Evolutionary conservation across 371 early-diverging fungal genomes (phyloP), one percentile per base, ranked within the genome.

Genomic region (Mucor sp.): DNA sequence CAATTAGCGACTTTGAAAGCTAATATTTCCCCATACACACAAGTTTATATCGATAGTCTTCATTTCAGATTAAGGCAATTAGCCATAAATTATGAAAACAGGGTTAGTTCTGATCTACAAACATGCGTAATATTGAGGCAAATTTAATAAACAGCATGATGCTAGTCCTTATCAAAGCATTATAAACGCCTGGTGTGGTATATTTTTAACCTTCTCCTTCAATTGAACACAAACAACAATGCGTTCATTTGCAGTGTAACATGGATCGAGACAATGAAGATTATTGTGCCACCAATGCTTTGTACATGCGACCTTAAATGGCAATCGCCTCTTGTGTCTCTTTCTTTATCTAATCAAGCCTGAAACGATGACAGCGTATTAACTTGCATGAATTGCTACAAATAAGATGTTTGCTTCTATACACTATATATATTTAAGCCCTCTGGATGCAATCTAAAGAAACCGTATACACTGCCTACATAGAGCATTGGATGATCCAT

Each of bases 221-320:
- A 44, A n/a, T 7, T 17, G 50, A 50, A 50, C 50, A 50, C 50
- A 50, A 50, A 11, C 50, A 50, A 50, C 50, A 50, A 50, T 50
- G 50, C 50, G 50, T 25, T 50, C 50, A 50, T 50, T 50, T 12
- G 21, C 14, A 50, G 50, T 50, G 50, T 50, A 25, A 50, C 50
- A 19, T 23, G 11, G 25, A 50, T 50, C 50, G 50, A 21, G 23
- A 50, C 50, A 50, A 50, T 50, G 23, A 19, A 23, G 23, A 23
- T n/a, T 50, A 50, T 25, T 50, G 50, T 50, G 50, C 50, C 50
- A 50, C 50, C 50, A 50, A 50, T 50, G 50, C 50, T 50, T 50
- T 23, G 50, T 9, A 50, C 50, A 50, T 50, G 50, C 50, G 50
- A 25, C 50, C 50, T 50, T 25, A 50, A 50, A 50, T 23, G 50